phyloP scores from a whole-genome alignment of 2,329 filamentous ascomycete genomes.

The Uncinocarpus reesii region DNA sequence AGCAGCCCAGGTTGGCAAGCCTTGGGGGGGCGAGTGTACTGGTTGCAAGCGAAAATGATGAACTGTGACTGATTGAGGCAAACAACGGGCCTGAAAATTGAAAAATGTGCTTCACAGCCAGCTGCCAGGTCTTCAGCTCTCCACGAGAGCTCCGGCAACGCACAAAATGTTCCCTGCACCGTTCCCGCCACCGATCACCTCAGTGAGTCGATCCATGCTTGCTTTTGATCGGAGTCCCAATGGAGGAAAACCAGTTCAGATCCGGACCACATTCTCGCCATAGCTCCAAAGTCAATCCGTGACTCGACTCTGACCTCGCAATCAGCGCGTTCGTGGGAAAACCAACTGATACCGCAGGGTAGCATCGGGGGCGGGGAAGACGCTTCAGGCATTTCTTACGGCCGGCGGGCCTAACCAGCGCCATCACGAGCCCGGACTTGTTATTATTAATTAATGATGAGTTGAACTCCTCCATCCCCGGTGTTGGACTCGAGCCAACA shows the following conservation, averaged over 20 bases:
- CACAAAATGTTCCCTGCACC: background rate
- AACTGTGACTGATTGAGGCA: background rate
- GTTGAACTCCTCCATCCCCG: too few species aligned
- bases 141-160: background rate
- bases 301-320: too few species aligned
- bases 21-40: too few species aligned
- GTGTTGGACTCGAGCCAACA: too few species aligned
- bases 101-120: background rate
- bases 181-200: constrained; percentile 5
- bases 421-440: background rate
- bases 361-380: background rate
- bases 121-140: background rate
- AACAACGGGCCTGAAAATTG: background rate
- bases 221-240: constrained; percentile 9
- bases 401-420: too few species aligned
- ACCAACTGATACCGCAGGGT: background rate
- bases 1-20: too few species aligned
- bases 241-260: constrained; percentile 3
- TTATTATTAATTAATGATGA: background rate
- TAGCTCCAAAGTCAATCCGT: constrained; percentile 8
- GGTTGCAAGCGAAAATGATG: too few species aligned
- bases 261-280: background rate
- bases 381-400: background rate
- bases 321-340: background rate
- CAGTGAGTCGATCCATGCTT: constrained; percentile 7